Conservation (phyloP, 805 yeast species). For the Myxozyma udenii region DNA sequence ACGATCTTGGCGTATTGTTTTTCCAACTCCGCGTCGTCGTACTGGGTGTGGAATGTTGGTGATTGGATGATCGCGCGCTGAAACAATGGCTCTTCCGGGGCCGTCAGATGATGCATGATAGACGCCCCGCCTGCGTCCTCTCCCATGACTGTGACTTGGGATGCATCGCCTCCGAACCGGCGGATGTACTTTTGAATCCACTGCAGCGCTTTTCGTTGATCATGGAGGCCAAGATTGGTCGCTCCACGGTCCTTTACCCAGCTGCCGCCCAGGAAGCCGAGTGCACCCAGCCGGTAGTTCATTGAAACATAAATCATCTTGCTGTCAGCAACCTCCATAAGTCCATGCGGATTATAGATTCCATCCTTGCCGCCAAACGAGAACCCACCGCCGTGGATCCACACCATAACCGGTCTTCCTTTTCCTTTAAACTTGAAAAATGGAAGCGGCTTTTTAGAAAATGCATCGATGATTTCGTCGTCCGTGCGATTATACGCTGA, state of each 20-base stretch:
- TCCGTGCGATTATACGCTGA: too few species aligned
- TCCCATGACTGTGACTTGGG: conserved; percentile 41
- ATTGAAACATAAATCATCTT: conserved; percentile 24
- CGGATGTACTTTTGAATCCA: conserved; percentile 41
- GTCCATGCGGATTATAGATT: conserved; percentile 17
- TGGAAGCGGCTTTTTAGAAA: too few species aligned
- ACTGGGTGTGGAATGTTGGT: conserved; percentile 24
- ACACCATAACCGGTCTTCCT: conserved; percentile 18
- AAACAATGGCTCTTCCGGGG: conserved; percentile 30
- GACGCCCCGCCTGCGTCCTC: conserved; percentile 43
- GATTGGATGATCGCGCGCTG: conserved; percentile 27
- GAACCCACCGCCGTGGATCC: conserved; percentile 32
- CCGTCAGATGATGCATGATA: conserved; percentile 35
- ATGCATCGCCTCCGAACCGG: conserved; percentile 42
- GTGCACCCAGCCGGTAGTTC: conserved; percentile 36
- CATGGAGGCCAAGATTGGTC: conserved; percentile 41
- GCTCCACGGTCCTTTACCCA: conserved; percentile 32
- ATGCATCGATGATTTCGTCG: too few species aligned
- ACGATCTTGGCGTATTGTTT: conserved; percentile 7
- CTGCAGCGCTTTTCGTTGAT: conserved; percentile 39
- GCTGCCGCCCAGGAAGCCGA: conserved; percentile 40
- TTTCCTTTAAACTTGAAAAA: conserved; percentile 2
- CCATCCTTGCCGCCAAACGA: conserved; percentile 24
- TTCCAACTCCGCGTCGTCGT: conserved; percentile 12
- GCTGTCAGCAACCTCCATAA: conserved; percentile 16